Evolutionary conservation across 2,329 filamentous ascomycete species (phyloP).

Genomic region (Stagonosporopsis chrysanthemi): DNA sequence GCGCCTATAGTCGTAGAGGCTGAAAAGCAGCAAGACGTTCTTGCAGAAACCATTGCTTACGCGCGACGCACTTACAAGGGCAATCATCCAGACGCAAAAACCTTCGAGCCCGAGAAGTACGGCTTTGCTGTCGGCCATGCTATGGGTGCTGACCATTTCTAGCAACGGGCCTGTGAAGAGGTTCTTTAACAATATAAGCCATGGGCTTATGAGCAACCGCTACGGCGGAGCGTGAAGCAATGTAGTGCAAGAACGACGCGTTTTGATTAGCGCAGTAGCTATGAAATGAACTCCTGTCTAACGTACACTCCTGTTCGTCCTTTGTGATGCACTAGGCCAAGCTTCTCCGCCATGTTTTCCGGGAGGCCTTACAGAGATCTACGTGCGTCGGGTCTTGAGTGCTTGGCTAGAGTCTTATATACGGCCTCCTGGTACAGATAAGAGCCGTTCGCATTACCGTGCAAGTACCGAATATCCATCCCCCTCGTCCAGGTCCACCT

Average conservation of each 20-base stretch:
- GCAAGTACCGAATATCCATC: neutral
- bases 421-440: neutral
- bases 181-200: constrained; percentile 15
- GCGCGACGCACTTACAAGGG: constrained; percentile 15
- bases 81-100: constrained; percentile 4
- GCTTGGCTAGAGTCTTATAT: neutral
- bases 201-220: constrained; percentile 4
- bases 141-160: neutral
- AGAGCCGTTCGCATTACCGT: neutral
- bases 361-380: neutral
- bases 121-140: neutral
- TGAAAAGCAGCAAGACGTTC: neutral
- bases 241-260: neutral
- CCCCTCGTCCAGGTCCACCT: neutral
- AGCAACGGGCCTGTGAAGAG: constrained; percentile 8
- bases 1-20: neutral
- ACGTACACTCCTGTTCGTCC: neutral
- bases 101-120: constrained; percentile 14
- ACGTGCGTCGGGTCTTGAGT: neutral
- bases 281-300: neutral
- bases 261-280: neutral
- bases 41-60: constrained; percentile 12
- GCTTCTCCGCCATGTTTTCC: neutral
- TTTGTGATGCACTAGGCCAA: neutral
- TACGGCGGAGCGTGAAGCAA: constrained; percentile 3